Conservation (phyloP, 345 rosid genomes). For the Salix dunnii region DNA sequence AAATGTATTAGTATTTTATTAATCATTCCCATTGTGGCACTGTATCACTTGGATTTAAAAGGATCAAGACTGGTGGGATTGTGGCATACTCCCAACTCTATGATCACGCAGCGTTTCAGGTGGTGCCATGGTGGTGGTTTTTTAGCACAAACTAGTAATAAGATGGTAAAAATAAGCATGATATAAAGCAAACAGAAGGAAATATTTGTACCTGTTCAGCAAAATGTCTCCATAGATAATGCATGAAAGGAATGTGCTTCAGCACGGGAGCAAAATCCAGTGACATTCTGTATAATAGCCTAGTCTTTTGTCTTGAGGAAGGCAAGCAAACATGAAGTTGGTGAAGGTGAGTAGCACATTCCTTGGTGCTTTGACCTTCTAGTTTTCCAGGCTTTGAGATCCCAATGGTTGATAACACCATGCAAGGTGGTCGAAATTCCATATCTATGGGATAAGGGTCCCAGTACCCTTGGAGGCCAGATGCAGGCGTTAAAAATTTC, state of each 20-base stretch:
- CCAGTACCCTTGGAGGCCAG: conserved; percentile 95
- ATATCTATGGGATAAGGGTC: conserved; percentile 97
- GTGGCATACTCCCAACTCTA: neutral
- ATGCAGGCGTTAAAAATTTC: conserved; percentile 82
- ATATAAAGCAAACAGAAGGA: neutral
- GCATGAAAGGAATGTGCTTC: conserved; percentile 81
- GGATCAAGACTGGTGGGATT: no score
- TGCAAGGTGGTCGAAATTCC: conserved; percentile 97
- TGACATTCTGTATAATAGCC: conserved; percentile 87
- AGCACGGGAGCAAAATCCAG: conserved; percentile 88
- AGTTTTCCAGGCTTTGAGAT: conserved; percentile 95
- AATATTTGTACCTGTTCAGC: conserved; percentile 73
- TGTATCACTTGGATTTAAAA: no score
- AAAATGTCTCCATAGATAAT: conserved; percentile 80
- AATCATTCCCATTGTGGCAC: no score
- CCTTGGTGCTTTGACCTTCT: conserved; percentile 66
- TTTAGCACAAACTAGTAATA: neutral
- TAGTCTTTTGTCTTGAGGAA: conserved; percentile 74
- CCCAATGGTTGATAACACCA: conserved; percentile 90
- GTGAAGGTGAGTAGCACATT: conserved; percentile 89
- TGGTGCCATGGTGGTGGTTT: neutral
- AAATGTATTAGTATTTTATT: no score
- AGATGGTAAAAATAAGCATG: neutral
- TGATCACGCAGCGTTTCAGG: neutral
- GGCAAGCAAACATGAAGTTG: conserved; percentile 97